Evolutionary conservation across 345 rosid species (phyloP).

Genomic region (Rubroshorea leprosula): DNA sequence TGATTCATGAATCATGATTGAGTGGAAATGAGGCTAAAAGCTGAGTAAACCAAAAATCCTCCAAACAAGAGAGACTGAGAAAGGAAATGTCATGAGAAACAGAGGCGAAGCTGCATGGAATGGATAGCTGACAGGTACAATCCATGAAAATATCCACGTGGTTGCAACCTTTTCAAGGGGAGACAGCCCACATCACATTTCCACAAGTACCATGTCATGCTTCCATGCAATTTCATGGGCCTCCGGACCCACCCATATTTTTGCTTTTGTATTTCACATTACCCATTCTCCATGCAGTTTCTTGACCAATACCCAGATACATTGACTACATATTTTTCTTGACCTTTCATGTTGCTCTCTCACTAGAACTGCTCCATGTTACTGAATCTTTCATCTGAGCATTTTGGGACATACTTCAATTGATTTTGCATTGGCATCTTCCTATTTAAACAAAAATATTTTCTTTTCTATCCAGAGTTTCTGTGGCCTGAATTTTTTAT

Average conservation of each 20-base stretch:
- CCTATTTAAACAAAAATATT: neutral
- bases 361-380: slow-evolving; percentile 12
- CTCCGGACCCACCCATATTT: neutral
- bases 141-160: neutral
- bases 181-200: slow-evolving; percentile 3
- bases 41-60: neutral
- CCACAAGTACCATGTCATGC: neutral
- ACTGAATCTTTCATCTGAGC: slow-evolving; percentile 12
- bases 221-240: neutral
- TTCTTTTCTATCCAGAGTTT: neutral
- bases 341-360: slow-evolving; percentile 16
- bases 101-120: slow-evolving; percentile 11
- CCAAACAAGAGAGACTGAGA: neutral
- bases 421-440: slow-evolving; percentile 8
- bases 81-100: neutral
- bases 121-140: neutral
- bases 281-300: neutral
- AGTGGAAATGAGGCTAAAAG: neutral
- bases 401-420: slow-evolving; percentile 8
- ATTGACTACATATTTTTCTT: neutral
- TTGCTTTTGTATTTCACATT: neutral
- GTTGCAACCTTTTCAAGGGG: slow-evolving; percentile 3
- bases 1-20: neutral
- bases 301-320: neutral
- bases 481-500: neutral